Evolutionary conservation across 371 early-diverging fungal genomes (phyloP), one percentile per base, ranked within the genome.

Genomic region (Mucor irregularis): DNA sequence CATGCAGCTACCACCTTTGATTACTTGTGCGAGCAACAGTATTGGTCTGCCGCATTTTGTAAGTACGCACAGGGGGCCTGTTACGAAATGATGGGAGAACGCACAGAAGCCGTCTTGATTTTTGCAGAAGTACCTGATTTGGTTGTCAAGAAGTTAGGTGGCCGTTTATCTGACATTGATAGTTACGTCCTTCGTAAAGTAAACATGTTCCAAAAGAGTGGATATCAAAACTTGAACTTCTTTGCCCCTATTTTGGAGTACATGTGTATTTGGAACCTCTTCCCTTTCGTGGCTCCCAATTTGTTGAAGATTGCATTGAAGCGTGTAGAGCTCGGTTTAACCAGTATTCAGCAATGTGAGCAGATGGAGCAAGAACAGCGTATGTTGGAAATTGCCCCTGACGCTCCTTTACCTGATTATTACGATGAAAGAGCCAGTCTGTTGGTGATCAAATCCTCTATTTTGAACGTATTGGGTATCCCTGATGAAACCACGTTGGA

Each of bases 11-110:
- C 40, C 0, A 61, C 63, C 10, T 86, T 86, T 69, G 73, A 76
- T 2, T 61, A 66, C 29, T 55, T 86, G 6, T 71, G 62, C 31
- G 60, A 76, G 13, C 78, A 79, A 43, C 73, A 79, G 19, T 84
- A 86, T 38, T 83, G 86, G 84, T 84, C 84, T 8, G 54, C 68
- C 5, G 80, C 80, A 0, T 81, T 86, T 50, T 86, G 82, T 60
- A 60, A 73, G 9, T 86, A 84, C 56, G 70, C 76, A 29, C 71
- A 80, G 51, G 86, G 83, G 0, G 80, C 81, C 0, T 79, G 81
- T 28, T 54, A 77, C 17, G 81, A 77, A 50, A 78, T 76, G 56
- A 46, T 62, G 13, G 80, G 76, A 1, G 54, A 73, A 1, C 71
- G 74, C 11, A 56, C 72, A 2, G 74, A 80, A 6, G 83, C 83